Evolutionary conservation across 768 basidiomycete genomes (phyloP).

Genomic region (Rubroboletus pulcherrimus): DNA sequence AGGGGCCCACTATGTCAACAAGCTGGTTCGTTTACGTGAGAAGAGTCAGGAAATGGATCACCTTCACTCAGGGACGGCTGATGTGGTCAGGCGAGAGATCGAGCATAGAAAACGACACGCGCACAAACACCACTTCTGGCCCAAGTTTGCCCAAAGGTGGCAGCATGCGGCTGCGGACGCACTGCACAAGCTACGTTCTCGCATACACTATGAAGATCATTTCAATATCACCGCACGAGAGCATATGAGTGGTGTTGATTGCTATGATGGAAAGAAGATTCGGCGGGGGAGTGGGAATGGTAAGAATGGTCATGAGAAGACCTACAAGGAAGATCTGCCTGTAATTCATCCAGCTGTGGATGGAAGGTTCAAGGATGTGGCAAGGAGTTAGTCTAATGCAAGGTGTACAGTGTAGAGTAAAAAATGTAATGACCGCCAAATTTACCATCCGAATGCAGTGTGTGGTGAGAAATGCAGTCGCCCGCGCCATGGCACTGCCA

Average conservation of each 20-base stretch:
- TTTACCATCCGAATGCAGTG: neutral
- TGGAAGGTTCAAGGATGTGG: conserved; percentile 59
- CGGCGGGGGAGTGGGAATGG: conserved; percentile 34
- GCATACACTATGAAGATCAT: conserved; percentile 53
- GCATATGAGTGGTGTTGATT: conserved; percentile 77
- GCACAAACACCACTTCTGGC: conserved; percentile 17
- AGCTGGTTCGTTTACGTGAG: conserved; percentile 42
- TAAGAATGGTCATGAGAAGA: conserved; percentile 9
- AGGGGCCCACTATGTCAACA: conserved; percentile 77
- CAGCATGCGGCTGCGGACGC: conserved; percentile 41
- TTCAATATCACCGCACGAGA: conserved; percentile 60
- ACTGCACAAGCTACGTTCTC: conserved; percentile 45
- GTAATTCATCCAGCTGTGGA: conserved; percentile 63
- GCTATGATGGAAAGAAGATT: conserved; percentile 56
- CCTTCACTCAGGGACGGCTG: conserved; percentile 43
- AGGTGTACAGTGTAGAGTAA: conserved; percentile 13
- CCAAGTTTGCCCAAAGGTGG: conserved; percentile 42
- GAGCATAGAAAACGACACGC: conserved; percentile 34
- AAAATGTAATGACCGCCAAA: neutral
- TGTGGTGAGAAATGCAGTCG: neutral
- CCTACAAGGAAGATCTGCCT: conserved; percentile 46
- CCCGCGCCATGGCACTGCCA: neutral
- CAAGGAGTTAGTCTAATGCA: conserved; percentile 23
- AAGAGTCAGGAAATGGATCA: conserved; percentile 27
- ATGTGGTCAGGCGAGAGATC: conserved; percentile 47